These are phyloP conservation scores for Solanum microdontum DNA, from an alignment of 257 asterid genomes.

Conservation along the genomic window DNA sequence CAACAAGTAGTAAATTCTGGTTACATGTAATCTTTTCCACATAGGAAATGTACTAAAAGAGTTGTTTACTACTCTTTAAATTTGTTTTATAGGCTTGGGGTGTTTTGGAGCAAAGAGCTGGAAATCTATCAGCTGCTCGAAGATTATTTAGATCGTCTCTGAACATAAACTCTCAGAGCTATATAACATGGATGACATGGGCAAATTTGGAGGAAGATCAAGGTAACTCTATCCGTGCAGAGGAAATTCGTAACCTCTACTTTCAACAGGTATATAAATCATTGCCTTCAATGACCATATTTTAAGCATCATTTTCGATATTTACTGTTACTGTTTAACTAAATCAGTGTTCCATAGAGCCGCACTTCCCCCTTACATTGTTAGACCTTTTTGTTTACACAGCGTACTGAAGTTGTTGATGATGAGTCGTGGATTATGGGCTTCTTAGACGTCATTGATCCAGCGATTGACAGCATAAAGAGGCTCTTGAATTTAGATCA, in stretches of 20 bases:
- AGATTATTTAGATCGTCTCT: slow-evolving; percentile 82
- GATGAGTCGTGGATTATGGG: slow-evolving; percentile 98
- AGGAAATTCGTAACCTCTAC: slow-evolving; percentile 86
- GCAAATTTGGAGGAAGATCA: slow-evolving; percentile 92
- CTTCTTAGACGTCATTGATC: slow-evolving; percentile 81
- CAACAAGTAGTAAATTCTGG: not conserved
- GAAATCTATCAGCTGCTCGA: slow-evolving; percentile 79
- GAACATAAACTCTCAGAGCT: slow-evolving; percentile 91
- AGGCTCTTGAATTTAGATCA: slow-evolving; percentile 38
- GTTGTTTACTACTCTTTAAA: not conserved
- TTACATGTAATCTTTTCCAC: not conserved
- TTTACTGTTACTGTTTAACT: not conserved
- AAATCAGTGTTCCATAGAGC: not conserved
- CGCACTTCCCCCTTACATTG: not conserved
- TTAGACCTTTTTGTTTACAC: not conserved
- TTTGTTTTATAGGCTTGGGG: slow-evolving; percentile 77
- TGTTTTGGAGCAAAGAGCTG: slow-evolving; percentile 81
- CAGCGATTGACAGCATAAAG: slow-evolving; percentile 83
- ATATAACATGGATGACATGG: slow-evolving; percentile 98
- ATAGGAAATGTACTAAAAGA: not conserved
- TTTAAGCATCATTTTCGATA: not conserved
- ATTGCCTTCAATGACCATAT: not conserved
- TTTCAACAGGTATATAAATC: slow-evolving; percentile 64
- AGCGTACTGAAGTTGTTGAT: slow-evolving; percentile 91
- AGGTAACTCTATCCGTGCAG: slow-evolving; percentile 76